Conservation (phyloP, 23 red algal species). For the Gracilariopsis chorda region DNA sequence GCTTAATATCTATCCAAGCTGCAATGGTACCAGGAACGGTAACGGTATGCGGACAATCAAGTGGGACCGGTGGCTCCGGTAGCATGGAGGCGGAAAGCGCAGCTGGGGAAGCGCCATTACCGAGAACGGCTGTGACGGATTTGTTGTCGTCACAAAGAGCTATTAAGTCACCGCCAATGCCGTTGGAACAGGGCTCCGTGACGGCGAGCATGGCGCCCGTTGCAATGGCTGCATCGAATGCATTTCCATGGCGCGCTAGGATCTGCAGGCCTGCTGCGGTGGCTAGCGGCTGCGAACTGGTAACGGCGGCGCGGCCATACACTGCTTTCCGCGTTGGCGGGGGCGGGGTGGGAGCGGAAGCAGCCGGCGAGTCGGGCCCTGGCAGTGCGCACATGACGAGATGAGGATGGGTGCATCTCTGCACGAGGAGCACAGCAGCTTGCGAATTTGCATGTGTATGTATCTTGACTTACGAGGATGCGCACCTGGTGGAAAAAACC, state of each 20-base stretch:
- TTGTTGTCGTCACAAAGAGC: conserved; percentile 35
- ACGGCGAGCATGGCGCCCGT: conserved; percentile 83
- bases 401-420: too few species aligned
- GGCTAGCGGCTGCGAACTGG: conserved; percentile 87
- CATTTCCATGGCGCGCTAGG: conserved; percentile 65
- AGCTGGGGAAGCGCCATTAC: conserved; percentile 62
- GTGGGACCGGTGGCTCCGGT: not conserved
- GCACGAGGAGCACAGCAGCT: too few species aligned
- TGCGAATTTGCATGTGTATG: too few species aligned
- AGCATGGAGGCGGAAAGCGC: not conserved
- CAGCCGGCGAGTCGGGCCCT: not conserved
- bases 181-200: conserved; percentile 94
- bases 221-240: conserved; percentile 90
- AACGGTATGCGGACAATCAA: conserved; percentile 53
- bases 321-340: not conserved
- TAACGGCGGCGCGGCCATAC: conserved; percentile 68
- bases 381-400: not conserved
- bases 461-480: too few species aligned
- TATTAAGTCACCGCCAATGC: conserved; percentile 90
- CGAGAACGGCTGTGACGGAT: conserved; percentile 65
- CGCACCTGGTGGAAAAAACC: too few species aligned
- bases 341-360: not conserved
- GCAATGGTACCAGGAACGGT: conserved; percentile 91
- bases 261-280: conserved; percentile 69
- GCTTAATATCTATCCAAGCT: conserved; percentile 65